Conservation (phyloP, 352 stramenopile genomes). For the Phytophthora pseudosyringae region DNA sequence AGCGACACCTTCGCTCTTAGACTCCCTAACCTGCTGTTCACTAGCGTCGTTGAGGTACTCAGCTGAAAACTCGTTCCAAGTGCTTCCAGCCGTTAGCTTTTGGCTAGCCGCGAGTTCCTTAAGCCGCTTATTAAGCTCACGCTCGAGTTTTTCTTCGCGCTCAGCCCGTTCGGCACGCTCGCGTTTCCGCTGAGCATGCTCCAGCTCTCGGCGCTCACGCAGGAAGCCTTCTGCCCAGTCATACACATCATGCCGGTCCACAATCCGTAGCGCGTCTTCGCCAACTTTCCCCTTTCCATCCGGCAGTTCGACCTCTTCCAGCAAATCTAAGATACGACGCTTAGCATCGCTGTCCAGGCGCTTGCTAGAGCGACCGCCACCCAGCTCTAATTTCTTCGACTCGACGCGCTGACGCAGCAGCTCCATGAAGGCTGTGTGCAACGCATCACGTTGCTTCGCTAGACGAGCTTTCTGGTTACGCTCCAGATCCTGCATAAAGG, state of each 20-base stretch:
- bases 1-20: slow-evolving; percentile 19
- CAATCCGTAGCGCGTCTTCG: slow-evolving; percentile 33
- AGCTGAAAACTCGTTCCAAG: slow-evolving; percentile 35
- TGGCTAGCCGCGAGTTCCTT: slow-evolving; percentile 19
- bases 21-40: slow-evolving; percentile 17
- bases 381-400: slow-evolving; percentile 34
- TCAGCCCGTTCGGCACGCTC: slow-evolving; percentile 56
- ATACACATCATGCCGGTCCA: slow-evolving; percentile 69
- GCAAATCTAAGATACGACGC: slow-evolving; percentile 46
- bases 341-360: slow-evolving; percentile 59
- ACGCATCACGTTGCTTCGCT: slow-evolving; percentile 46
- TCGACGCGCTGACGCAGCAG: slow-evolving; percentile 49
- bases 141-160: slow-evolving; percentile 40
- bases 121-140: slow-evolving; percentile 41
- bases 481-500: slow-evolving; percentile 68
- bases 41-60: slow-evolving; percentile 19
- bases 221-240: slow-evolving; percentile 66
- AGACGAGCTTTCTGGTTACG: slow-evolving; percentile 58
- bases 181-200: slow-evolving; percentile 50
- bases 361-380: slow-evolving; percentile 25
- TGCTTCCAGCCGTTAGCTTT: slow-evolving; percentile 35
- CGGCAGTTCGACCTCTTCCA: slow-evolving; percentile 42
- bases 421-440: slow-evolving; percentile 51
- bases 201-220: slow-evolving; percentile 49
- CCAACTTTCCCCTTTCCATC: slow-evolving; percentile 24